Evolutionary conservation across 2,329 filamentous ascomycete species (phyloP).

Genomic region (Bipolaris zeicola): DNA sequence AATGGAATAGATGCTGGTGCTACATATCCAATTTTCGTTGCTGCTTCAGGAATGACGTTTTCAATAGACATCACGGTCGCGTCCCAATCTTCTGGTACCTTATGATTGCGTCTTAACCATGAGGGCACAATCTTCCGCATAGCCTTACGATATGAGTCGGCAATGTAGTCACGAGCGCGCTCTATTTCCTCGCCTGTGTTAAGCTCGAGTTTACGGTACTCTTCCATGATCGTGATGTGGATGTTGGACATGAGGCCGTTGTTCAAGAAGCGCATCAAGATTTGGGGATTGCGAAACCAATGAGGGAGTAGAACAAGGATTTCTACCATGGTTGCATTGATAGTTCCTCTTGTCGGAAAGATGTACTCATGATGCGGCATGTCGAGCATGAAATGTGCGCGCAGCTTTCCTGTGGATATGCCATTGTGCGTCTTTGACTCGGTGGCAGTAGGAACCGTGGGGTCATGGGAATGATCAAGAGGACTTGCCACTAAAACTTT

Average conservation of each 20-base stretch:
- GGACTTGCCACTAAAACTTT: background rate
- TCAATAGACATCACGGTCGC: slow-evolving; percentile 1
- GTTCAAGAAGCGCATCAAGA: slow-evolving; percentile 20
- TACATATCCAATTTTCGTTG: background rate
- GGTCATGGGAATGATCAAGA: background rate
- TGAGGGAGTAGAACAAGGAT: slow-evolving; percentile 24
- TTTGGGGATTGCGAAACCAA: slow-evolving; percentile 20
- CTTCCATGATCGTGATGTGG: slow-evolving; percentile 24
- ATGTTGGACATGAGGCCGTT: slow-evolving; percentile 20
- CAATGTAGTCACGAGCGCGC: slow-evolving; percentile 17
- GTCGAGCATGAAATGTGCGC: slow-evolving; percentile 5
- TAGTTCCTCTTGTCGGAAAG: background rate
- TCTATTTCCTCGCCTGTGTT: slow-evolving; percentile 1
- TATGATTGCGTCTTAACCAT: slow-evolving; percentile 20
- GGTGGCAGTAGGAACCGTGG: background rate
- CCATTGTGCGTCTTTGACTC: background rate
- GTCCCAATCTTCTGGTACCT: slow-evolving; percentile 16
- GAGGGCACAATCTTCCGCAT: slow-evolving; percentile 15
- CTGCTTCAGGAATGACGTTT: slow-evolving; percentile 15
- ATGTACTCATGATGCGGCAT: slow-evolving; percentile 17
- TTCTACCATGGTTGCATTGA: slow-evolving; percentile 28
- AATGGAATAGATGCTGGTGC: slow-evolving; percentile 19
- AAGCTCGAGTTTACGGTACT: slow-evolving; percentile 16
- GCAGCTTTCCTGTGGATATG: background rate
- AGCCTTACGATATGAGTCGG: slow-evolving; percentile 21